A percentile compares a stretch with the other conserved stretches of the same genome.
Evolutionary conservation across 2,329 filamentous ascomycete genomes (phyloP).

Genomic region (Metarhizium humberi): DNA sequence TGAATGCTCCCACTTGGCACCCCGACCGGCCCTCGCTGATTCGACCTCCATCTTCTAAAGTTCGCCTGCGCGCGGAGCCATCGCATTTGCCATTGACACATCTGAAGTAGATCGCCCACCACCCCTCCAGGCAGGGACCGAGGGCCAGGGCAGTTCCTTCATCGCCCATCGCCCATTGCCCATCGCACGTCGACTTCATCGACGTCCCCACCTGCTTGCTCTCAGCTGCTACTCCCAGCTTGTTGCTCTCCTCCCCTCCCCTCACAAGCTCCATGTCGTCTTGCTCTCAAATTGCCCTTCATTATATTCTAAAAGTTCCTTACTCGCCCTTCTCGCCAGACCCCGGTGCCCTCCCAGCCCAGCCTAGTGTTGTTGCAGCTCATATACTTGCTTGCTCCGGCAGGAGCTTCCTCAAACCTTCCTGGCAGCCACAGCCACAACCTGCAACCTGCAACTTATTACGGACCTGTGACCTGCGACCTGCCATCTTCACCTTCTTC

Average conservation of each 20-base stretch:
- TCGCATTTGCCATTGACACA: not conserved
- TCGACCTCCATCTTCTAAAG: too few species aligned
- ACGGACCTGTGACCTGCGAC: not conserved
- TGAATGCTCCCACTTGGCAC: too few species aligned
- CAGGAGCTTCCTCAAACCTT: not conserved
- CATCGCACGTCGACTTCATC: conserved; percentile 10
- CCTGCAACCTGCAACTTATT: not conserved
- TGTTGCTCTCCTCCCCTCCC: not conserved
- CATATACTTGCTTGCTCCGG: not conserved
- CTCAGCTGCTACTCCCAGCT: not conserved
- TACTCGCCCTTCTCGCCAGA: not conserved
- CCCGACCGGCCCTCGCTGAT: too few species aligned
- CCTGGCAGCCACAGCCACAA: not conserved
- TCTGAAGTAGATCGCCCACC: conserved; percentile 6
- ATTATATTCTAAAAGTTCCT: not conserved
- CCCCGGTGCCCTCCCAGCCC: too few species aligned
- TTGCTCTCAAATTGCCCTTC: too few species aligned
- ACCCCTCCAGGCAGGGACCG: conserved; percentile 12
- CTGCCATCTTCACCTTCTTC: not conserved
- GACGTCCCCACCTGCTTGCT: conserved; percentile 8
- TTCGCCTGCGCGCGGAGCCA: too few species aligned
- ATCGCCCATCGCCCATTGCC: not conserved
- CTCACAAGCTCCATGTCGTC: too few species aligned
- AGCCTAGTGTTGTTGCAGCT: not conserved
- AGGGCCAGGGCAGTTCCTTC: not conserved